These are phyloP conservation scores for Medicago ruthenica DNA, from an alignment of 306 rosid genomes.

Conservation along the genomic window DNA sequence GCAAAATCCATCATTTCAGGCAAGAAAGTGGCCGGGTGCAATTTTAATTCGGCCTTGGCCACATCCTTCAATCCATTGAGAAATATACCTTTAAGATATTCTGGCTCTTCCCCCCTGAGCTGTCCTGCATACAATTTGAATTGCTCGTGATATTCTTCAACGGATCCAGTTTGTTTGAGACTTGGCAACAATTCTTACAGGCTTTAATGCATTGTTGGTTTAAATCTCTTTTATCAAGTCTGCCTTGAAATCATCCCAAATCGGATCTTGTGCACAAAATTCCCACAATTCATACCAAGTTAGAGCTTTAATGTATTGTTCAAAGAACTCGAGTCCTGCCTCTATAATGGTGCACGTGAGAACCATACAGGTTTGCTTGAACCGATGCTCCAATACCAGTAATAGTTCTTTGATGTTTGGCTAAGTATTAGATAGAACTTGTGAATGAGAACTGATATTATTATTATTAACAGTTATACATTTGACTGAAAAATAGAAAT, in stretches of 20 bases:
- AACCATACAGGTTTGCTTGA: too few species aligned
- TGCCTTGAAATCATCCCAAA: neutral
- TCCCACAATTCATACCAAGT: neutral
- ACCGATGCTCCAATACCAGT: too few species aligned
- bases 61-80: neutral
- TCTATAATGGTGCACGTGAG: too few species aligned
- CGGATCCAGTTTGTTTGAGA: neutral
- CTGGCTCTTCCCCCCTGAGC: neutral
- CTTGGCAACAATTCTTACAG: neutral
- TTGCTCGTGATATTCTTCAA: neutral
- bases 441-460: too few species aligned
- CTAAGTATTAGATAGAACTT: too few species aligned
- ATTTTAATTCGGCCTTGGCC: neutral
- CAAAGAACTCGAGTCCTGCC: too few species aligned
- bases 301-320: neutral
- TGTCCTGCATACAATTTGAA: neutral
- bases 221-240: neutral
- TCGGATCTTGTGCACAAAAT: neutral
- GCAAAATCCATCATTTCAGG: neutral
- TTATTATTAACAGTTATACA: too few species aligned
- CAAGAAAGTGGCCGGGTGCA: neutral
- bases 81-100: neutral
- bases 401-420: too few species aligned
- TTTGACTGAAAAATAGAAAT: too few species aligned
- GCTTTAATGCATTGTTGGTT: neutral